Conservation (phyloP, 768 basidiomycete species). For the Coprinopsis cinerea region DNA sequence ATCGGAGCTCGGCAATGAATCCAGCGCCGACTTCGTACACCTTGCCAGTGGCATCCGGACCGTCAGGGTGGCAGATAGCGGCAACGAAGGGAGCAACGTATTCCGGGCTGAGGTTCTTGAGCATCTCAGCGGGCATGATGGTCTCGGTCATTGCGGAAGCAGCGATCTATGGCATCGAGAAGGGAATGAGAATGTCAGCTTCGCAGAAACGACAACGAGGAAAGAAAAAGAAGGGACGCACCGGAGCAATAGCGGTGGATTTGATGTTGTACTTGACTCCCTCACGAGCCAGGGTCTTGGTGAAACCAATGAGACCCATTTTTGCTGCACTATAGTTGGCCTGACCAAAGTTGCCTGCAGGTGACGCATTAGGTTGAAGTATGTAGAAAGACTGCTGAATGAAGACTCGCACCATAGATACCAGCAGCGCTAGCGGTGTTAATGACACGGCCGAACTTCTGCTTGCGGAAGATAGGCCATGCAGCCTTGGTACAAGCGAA, state of each 20-base stretch:
- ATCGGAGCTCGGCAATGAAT: conserved; percentile 85
- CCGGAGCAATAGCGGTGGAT: conserved; percentile 84
- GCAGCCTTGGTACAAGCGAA: conserved; percentile 90
- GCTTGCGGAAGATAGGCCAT: conserved; percentile 93
- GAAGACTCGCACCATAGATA: conserved; percentile 61
- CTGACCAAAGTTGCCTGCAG: conserved; percentile 96
- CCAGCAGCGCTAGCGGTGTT: conserved; percentile 96
- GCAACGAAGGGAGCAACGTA: conserved; percentile 90
- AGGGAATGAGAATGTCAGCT: background rate
- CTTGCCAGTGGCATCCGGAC: conserved; percentile 70
- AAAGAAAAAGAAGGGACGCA: conserved; percentile 29
- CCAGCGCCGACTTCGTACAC: conserved; percentile 94
- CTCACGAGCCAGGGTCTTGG: conserved; percentile 88
- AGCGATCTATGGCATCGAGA: no score
- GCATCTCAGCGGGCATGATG: conserved; percentile 89
- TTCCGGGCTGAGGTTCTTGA: conserved; percentile 85
- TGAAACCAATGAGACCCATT: conserved; percentile 91
- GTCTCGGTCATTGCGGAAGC: conserved; percentile 96
- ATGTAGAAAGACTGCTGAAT: background rate
- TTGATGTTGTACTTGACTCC: conserved; percentile 90
- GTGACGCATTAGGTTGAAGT: background rate
- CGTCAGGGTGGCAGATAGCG: conserved; percentile 82
- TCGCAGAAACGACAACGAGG: background rate
- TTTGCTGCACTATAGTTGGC: conserved; percentile 98
- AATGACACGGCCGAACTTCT: conserved; percentile 90